Conservation (phyloP, 2,329 filamentous ascomycete species). For the Fusarium succisae region DNA sequence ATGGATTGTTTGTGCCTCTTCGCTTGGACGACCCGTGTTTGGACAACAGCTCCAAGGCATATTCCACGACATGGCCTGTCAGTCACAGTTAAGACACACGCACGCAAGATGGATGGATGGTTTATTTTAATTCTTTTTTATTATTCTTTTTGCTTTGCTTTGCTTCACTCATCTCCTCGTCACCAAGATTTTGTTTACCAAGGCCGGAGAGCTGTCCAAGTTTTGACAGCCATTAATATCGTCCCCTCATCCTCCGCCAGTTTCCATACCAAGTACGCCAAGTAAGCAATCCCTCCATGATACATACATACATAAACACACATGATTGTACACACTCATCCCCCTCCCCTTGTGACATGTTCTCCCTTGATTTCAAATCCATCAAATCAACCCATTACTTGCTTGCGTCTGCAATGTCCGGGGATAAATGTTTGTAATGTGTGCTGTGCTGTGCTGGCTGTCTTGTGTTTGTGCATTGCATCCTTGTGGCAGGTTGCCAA, state of each 20-base stretch:
- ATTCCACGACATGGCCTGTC: conserved; percentile 17
- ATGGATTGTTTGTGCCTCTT: conserved; percentile 2
- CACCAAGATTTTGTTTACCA: conserved; percentile 16
- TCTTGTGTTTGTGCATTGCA: conserved; percentile 14
- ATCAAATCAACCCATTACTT: conserved; percentile 22
- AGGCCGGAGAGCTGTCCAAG: conserved; percentile 38
- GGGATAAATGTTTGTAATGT: conserved; percentile 25
- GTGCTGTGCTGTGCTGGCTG: neutral
- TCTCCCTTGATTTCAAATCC: conserved; percentile 23
- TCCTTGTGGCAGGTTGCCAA: conserved; percentile 13
- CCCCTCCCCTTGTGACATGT: conserved; percentile 22
- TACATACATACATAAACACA: conserved; percentile 13
- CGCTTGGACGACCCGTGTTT: conserved; percentile 28
- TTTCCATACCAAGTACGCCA: conserved; percentile 1
- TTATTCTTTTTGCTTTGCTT: conserved; percentile 5
- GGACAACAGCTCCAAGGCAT: neutral
- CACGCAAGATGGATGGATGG: neutral
- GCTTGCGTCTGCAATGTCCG: conserved; percentile 18
- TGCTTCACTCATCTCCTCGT: conserved; percentile 24
- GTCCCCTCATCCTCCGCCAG: conserved; percentile 31
- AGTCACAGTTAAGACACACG: neutral
- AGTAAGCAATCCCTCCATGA: neutral
- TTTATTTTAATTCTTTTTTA: conserved; percentile 23
- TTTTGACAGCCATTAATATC: conserved; percentile 30
- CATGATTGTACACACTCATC: conserved; percentile 37